phyloP scores from a whole-genome alignment of 2,329 filamentous ascomycete genomes.

The Xylariomycetidae sp. region DNA sequence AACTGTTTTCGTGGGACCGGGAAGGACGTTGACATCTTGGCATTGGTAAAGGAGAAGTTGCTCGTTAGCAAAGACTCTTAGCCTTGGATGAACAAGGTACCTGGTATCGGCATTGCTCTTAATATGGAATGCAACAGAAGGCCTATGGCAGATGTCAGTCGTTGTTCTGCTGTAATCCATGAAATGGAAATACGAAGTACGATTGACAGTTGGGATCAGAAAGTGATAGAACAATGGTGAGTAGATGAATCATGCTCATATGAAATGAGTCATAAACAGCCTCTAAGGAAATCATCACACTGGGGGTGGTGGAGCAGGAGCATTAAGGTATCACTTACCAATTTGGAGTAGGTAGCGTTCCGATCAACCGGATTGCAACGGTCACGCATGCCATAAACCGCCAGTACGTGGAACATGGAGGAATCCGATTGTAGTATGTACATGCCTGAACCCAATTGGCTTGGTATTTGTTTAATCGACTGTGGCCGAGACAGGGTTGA shows the following conservation, averaged over 20 bases:
- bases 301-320: background rate
- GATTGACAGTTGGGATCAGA: conserved; percentile 14
- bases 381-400: no score
- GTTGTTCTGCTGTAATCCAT: no score
- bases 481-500: conserved; percentile 57
- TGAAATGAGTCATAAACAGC: conserved; percentile 32
- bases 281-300: conserved; percentile 30
- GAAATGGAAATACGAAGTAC: background rate
- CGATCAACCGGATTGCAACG: no score
- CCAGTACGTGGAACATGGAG: conserved; percentile 6
- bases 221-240: conserved; percentile 30
- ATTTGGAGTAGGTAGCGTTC: conserved; percentile 1
- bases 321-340: conserved; percentile 13
- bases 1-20: conserved; percentile 11
- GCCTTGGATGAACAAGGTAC: no score
- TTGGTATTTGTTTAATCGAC: conserved; percentile 30
- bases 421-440: conserved; percentile 23
- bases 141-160: no score
- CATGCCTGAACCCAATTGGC: conserved; percentile 8
- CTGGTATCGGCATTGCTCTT: no score
- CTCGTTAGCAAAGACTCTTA: conserved; percentile 2
- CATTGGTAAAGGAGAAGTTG: conserved; percentile 17
- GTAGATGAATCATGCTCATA: conserved; percentile 28
- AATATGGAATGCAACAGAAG: no score
- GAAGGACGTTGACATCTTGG: conserved; percentile 17